phyloP scores from a whole-genome alignment of 2,329 filamentous ascomycete genomes.

The Tolypocladium inflatum region DNA sequence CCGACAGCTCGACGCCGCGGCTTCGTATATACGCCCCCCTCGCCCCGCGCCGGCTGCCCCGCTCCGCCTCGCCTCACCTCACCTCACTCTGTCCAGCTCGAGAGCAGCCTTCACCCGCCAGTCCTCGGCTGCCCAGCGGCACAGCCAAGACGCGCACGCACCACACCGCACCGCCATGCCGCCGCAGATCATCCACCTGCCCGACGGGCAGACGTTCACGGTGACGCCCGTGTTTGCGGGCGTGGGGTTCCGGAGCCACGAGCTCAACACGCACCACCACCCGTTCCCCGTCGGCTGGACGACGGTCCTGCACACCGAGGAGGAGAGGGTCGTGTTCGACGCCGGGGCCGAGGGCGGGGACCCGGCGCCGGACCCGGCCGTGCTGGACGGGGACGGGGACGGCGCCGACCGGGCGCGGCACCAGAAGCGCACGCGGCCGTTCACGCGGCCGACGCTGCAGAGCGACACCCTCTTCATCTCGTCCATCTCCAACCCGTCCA shows the following conservation, averaged over 20 bases:
- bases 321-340: slow-evolving; percentile 13
- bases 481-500: slow-evolving; percentile 77
- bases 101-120: neutral
- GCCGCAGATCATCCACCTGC: slow-evolving; percentile 54
- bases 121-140: neutral
- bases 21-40: neutral
- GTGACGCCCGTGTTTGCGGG: slow-evolving; percentile 87
- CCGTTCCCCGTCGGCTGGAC: slow-evolving; percentile 85
- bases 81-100: neutral
- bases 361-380: neutral
- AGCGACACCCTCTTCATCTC: slow-evolving; percentile 85
- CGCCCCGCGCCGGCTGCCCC: neutral
- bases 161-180: slow-evolving; percentile 18
- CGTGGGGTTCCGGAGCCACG: slow-evolving; percentile 77
- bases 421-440: slow-evolving; percentile 29
- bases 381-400: slow-evolving; percentile 5
- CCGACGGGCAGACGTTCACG: slow-evolving; percentile 77
- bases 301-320: slow-evolving; percentile 69
- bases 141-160: neutral
- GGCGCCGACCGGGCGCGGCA: slow-evolving; percentile 19
- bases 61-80: neutral
- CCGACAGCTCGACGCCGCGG: neutral
- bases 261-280: slow-evolving; percentile 57
- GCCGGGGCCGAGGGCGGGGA: neutral
- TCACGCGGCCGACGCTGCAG: slow-evolving; percentile 62